Evolutionary conservation across 2,329 filamentous ascomycete species (phyloP).

Genomic region (Penicillium sp.): DNA sequence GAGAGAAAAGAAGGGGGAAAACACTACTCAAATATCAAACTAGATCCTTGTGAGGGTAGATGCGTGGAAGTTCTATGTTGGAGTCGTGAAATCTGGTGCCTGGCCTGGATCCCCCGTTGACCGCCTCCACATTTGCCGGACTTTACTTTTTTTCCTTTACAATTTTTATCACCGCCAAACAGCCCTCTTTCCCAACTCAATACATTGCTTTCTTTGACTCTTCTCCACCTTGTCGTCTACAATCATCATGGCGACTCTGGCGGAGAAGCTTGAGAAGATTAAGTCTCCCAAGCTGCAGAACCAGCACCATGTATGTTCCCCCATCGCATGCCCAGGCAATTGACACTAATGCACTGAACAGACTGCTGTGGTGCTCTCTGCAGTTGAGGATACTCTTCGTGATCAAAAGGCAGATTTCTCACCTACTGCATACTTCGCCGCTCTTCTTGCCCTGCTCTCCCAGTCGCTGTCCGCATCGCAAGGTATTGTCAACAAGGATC

Average conservation of each 20-base stretch:
- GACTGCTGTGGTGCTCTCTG: conserved; percentile 74
- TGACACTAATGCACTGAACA: conserved; percentile 14
- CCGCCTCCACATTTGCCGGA: conserved; percentile 10
- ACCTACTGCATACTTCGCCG: conserved; percentile 90
- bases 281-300: conserved; percentile 94
- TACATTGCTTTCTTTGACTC: conserved; percentile 10
- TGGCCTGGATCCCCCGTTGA: neutral
- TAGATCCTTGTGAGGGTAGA: too few species aligned
- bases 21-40: too few species aligned
- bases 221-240: conserved; percentile 27
- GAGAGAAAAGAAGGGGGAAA: too few species aligned
- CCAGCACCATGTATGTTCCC: conserved; percentile 73
- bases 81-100: too few species aligned
- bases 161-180: conserved; percentile 13
- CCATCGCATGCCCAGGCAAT: neutral
- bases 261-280: conserved; percentile 95
- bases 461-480: conserved; percentile 65
- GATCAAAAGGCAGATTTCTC: conserved; percentile 81
- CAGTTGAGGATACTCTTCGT: conserved; percentile 88
- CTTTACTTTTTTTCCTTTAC: conserved; percentile 13
- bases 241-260: conserved; percentile 60
- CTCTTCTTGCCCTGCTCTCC: conserved; percentile 82
- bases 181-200: conserved; percentile 11
- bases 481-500: conserved; percentile 73
- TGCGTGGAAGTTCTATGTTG: too few species aligned